A percentile compares a stretch with the other conserved stretches of the same genome.
These are phyloP conservation scores for Trypanosoma cruzi DNA, from an alignment of 208 protist species.

Conservation along the genomic window DNA sequence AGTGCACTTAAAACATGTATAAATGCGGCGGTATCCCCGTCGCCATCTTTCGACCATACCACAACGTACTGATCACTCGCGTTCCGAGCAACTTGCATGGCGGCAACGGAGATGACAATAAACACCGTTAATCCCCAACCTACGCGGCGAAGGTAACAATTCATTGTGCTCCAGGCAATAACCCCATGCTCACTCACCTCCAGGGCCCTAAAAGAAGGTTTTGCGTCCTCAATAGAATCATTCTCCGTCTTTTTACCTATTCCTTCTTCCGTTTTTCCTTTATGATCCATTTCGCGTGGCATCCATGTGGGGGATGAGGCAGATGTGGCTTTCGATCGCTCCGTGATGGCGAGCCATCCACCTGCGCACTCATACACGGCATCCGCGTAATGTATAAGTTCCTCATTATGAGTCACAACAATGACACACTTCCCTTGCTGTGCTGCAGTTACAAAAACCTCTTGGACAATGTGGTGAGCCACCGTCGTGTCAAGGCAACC, in stretches of 20 bases:
- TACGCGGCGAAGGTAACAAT: slow-evolving; percentile 25
- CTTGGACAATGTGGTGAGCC: slow-evolving; percentile 27
- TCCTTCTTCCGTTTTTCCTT: background rate
- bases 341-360: slow-evolving; percentile 7
- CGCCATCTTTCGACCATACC: slow-evolving; percentile 24
- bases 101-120: slow-evolving; percentile 22
- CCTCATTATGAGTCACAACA: slow-evolving; percentile 31
- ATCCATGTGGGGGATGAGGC: background rate
- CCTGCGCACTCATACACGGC: slow-evolving; percentile 26
- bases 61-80: slow-evolving; percentile 32
- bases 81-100: slow-evolving; percentile 35
- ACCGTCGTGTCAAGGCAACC: slow-evolving; percentile 77
- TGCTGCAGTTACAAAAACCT: slow-evolving; percentile 7
- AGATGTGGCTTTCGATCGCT: background rate
- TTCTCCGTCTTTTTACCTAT: background rate
- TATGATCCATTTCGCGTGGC: background rate
- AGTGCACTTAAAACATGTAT: slow-evolving; percentile 19
- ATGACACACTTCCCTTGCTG: slow-evolving; percentile 20
- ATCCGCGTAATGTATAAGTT: slow-evolving; percentile 26
- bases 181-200: slow-evolving; percentile 3
- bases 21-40: slow-evolving; percentile 12
- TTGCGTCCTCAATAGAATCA: background rate
- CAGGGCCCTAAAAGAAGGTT: background rate
- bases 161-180: slow-evolving; percentile 26
- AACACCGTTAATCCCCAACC: slow-evolving; percentile 20